Base-by-base conservation (phyloP, 306 rosid species). In the Vigna angularis region DNA sequence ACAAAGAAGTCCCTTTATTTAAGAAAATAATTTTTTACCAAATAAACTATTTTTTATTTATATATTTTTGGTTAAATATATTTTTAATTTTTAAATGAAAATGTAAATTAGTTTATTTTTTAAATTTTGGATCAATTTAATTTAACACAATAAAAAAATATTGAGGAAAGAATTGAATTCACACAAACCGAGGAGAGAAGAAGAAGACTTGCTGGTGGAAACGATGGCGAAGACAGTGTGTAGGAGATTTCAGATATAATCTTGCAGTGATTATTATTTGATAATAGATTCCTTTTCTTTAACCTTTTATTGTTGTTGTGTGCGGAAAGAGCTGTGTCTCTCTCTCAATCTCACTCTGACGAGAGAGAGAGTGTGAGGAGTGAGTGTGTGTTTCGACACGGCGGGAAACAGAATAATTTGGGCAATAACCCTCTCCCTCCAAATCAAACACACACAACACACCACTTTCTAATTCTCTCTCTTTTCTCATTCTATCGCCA, bases 381-480 rank as follows among this genome's bases (percentile, higher is more conserved):
- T 4, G 14, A 14, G 47, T 32, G 47, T 32, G 47, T 16, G 22
- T 15, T 2, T 42, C 36, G 7, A 66, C 72, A 44, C 36, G 53
- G 72, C 72, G 72, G 72, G 53, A 66, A 66, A 66, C 72, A 42
- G 34, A 66, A 44, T 66, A 11, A 66, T 66, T 66, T 66, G 34
- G 53, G 53, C 9, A 69, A 52, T 52, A 71, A 52, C 34, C 64
- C 49, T 59, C 66, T 71, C 75, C 64, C 75, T 71, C 75, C 75
- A 67, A 67, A 57, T 10, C 44, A 59, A 53, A 53, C 18, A 22
- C 18, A 9, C 47, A 42, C 47, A 40, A 51, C 57, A 51, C 38
- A 34, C 1, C 38, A 34, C 38, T 9, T 6, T 6, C 9, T 18
- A n/a, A 9, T 18, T 17, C 57, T 51, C 24, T 32, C 49, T 53